These are phyloP conservation scores for Pseudomassariella vexata DNA, from an alignment of 2,329 filamentous ascomycete species.

Conservation along the genomic window DNA sequence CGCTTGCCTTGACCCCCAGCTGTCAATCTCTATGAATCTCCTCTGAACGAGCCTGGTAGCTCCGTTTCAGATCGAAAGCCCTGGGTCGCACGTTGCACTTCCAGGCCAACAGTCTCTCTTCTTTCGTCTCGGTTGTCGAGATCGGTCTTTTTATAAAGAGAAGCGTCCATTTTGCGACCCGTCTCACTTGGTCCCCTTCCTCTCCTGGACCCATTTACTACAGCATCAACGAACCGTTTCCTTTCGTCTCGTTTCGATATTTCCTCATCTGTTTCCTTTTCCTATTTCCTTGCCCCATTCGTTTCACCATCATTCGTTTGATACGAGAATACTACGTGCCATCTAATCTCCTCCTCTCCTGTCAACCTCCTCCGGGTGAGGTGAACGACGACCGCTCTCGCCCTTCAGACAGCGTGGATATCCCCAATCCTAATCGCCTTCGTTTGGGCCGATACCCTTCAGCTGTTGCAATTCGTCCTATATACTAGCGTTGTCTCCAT, in stretches of 20 bases:
- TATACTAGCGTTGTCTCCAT: conserved; percentile 7
- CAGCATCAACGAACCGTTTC: conserved; percentile 19
- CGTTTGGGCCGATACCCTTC: conserved; percentile 11
- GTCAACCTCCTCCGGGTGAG: conserved; percentile 6
- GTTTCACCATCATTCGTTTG: conserved; percentile 34
- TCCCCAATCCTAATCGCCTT: conserved; percentile 21
- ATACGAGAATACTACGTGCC: conserved; percentile 33
- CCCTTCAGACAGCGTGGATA: conserved; percentile 9
- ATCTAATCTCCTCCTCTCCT: conserved; percentile 8
- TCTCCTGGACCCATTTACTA: conserved; percentile 24
- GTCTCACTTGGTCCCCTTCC: conserved; percentile 21
- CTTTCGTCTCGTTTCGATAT: conserved; percentile 22
- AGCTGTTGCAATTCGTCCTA: conserved; percentile 10
- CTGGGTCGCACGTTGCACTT: conserved; percentile 28
- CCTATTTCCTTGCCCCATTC: conserved; percentile 19
- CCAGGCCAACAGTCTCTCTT: conserved; percentile 38
- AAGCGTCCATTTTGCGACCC: conserved; percentile 27
- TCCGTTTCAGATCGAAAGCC: conserved; percentile 28
- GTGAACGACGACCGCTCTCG: neutral
- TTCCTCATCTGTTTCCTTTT: conserved; percentile 20
- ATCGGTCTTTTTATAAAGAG: conserved; percentile 27
- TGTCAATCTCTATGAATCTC: conserved; percentile 23
- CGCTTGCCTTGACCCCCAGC: conserved; percentile 24
- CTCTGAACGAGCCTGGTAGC: conserved; percentile 18
- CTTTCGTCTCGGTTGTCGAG: conserved; percentile 32